Conservation (phyloP, 352 stramenopile genomes). For the Pythium utonaiense region DNA sequence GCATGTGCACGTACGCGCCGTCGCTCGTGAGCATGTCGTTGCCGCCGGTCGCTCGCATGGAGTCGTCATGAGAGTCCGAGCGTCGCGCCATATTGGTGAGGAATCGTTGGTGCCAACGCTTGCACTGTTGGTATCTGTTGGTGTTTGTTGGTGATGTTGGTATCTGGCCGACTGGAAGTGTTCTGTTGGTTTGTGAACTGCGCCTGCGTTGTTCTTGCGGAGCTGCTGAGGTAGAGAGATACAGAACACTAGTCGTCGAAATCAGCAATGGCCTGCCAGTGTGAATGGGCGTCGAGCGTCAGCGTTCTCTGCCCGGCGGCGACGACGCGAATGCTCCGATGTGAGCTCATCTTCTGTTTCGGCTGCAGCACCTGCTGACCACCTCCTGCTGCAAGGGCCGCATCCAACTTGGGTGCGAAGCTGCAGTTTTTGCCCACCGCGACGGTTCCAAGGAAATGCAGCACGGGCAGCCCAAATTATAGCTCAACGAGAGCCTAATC, state of each 20-base stretch:
- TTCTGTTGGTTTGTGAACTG: no score
- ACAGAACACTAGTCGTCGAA: no score
- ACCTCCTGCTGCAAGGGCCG: neutral
- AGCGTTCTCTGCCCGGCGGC: neutral
- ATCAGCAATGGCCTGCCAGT: neutral
- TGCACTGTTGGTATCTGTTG: neutral
- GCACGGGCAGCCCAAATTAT: neutral
- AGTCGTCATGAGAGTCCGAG: constrained; percentile 13
- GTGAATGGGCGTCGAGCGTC: neutral
- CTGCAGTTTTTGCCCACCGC: neutral
- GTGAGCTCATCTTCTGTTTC: neutral
- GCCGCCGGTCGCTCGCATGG: neutral
- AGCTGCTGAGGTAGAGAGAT: no score
- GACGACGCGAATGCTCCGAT: neutral
- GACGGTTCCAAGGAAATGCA: constrained; percentile 10
- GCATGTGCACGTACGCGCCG: constrained; percentile 8
- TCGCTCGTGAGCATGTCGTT: neutral
- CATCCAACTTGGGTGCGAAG: neutral
- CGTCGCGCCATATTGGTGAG: neutral
- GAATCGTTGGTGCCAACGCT: neutral
- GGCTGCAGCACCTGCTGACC: neutral
- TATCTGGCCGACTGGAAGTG: neutral
- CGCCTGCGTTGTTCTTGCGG: no score
- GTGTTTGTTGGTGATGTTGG: neutral
- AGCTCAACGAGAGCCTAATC: no score